Conservation (phyloP, 2,329 filamentous ascomycete species). For the Geoglossum cookeanum region DNA sequence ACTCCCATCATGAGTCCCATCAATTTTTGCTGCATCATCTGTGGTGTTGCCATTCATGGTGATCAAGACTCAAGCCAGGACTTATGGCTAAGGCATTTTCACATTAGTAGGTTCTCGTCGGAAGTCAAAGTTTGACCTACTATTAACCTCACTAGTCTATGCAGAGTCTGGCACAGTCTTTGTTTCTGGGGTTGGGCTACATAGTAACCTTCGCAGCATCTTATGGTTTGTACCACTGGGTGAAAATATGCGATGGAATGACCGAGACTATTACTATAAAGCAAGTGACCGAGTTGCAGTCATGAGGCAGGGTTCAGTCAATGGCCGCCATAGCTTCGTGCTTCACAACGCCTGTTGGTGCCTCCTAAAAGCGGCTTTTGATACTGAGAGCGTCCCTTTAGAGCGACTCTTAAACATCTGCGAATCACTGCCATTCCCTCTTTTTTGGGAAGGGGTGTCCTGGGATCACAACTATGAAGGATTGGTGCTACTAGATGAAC, state of each 20-base stretch:
- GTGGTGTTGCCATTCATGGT: not conserved
- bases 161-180: not conserved
- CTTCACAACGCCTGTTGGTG: constrained; percentile 1
- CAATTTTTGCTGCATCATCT: constrained; percentile 1
- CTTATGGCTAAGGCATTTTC: constrained; percentile 1
- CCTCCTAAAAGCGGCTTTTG: not conserved
- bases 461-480: constrained; percentile 4
- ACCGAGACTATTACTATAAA: not conserved
- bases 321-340: constrained; percentile 2
- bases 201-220: not conserved
- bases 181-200: constrained; percentile 2
- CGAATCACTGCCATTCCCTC: constrained; percentile 3
- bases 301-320: constrained; percentile 1
- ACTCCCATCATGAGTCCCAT: not conserved
- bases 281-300: not conserved
- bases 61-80: not conserved
- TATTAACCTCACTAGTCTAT: constrained; percentile 1
- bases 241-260: not conserved
- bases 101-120: not conserved
- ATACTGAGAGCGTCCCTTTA: not conserved
- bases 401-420: constrained; percentile 1
- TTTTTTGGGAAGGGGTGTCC: not conserved
- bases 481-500: not conserved
- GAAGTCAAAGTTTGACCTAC: not conserved
- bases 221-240: not conserved